These are phyloP conservation scores for Diddensiella santjacobensis DNA, from an alignment of 805 yeast species.

Conservation along the genomic window DNA sequence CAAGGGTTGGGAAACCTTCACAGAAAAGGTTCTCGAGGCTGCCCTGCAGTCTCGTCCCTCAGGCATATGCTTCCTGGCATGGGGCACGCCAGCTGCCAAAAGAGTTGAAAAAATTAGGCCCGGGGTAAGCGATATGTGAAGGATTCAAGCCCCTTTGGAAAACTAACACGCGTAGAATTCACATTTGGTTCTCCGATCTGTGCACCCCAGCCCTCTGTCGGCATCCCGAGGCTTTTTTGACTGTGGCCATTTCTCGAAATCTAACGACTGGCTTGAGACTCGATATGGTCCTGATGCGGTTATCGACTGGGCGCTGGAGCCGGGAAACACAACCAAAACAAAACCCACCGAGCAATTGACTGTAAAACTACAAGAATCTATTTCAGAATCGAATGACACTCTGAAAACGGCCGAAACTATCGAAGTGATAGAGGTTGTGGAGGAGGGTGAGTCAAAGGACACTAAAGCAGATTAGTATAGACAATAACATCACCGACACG, in stretches of 20 bases:
- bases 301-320: conserved; percentile 64
- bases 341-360: neutral
- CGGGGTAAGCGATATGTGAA: conserved; percentile 12
- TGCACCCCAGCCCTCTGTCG: conserved; percentile 93
- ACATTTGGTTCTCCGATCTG: conserved; percentile 58
- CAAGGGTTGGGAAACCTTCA: conserved; percentile 89
- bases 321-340: conserved; percentile 12
- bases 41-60: conserved; percentile 36
- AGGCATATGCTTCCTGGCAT: conserved; percentile 74
- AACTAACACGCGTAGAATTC: conserved; percentile 3
- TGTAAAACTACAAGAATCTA: neutral
- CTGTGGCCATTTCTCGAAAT: conserved; percentile 64
- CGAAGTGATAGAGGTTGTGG: neutral
- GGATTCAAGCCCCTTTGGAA: too few species aligned
- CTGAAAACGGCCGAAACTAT: neutral
- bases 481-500: conserved; percentile 76
- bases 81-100: conserved; percentile 76
- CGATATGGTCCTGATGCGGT: conserved; percentile 40
- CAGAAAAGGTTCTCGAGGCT: conserved; percentile 64
- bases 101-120: conserved; percentile 45
- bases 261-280: conserved; percentile 71
- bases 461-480: conserved; percentile 32
- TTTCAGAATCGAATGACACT: neutral
- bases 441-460: neutral
- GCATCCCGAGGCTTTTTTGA: conserved; percentile 86